Percentiles rank a stretch among this genome's conserved stretches.
phyloP scores from a whole-genome alignment of 441 rosid genomes.

The Lepidium campestre region DNA sequence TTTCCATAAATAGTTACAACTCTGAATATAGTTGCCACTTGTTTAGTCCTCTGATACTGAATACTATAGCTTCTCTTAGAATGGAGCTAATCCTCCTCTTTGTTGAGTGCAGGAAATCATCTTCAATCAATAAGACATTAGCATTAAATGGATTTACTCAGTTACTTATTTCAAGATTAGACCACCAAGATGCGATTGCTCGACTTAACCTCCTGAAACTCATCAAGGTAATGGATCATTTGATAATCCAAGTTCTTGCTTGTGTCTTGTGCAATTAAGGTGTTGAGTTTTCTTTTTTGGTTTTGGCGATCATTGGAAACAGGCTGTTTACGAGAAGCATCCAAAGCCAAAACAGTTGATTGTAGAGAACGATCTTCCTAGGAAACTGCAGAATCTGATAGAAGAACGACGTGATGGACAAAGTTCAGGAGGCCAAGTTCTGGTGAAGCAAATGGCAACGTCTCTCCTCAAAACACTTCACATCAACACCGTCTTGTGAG shows the following conservation, averaged over 20 bases:
- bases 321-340: slow-evolving; percentile 99
- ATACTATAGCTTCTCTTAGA: not conserved
- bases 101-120: slow-evolving; percentile 73
- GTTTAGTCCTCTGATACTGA: not conserved
- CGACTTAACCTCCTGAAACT: slow-evolving; percentile 90
- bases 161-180: slow-evolving; percentile 77
- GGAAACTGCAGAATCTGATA: slow-evolving; percentile 73
- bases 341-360: slow-evolving; percentile 96
- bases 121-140: slow-evolving; percentile 80
- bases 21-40: not conserved
- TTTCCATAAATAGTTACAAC: not conserved
- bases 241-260: not conserved
- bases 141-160: slow-evolving; percentile 97
- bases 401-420: slow-evolving; percentile 97
- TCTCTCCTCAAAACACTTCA: slow-evolving; percentile 82
- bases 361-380: slow-evolving; percentile 91
- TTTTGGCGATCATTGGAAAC: slow-evolving; percentile 16
- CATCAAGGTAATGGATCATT: slow-evolving; percentile 59
- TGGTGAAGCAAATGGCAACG: slow-evolving; percentile 98
- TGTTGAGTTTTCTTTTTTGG: slow-evolving; percentile 1
- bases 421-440: slow-evolving; percentile 90
- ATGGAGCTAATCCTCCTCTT: slow-evolving; percentile 3
- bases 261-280: not conserved
- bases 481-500: slow-evolving; percentile 59
- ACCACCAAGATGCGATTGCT: slow-evolving; percentile 96